These are phyloP conservation scores for Fusarium pseudograminearum DNA, from an alignment of 2,329 filamentous ascomycete genomes.

Conservation along the genomic window DNA sequence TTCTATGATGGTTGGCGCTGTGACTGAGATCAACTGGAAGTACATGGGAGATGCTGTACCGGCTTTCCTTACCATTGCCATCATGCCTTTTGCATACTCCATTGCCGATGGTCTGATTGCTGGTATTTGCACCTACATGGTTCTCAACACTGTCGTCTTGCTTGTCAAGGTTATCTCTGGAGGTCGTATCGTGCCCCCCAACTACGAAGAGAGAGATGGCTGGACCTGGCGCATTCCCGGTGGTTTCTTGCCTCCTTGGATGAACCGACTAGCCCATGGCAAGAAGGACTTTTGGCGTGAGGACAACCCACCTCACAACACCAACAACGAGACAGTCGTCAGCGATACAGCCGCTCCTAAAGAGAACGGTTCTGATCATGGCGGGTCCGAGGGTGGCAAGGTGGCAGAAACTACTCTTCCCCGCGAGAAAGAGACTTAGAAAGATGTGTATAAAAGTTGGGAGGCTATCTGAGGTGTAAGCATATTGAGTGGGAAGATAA, in stretches of 20 bases:
- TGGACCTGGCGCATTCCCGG: slow-evolving; percentile 85
- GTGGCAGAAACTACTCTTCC: slow-evolving; percentile 33
- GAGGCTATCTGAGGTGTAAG: slow-evolving; percentile 22
- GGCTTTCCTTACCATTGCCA: slow-evolving; percentile 83
- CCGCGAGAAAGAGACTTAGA: slow-evolving; percentile 38
- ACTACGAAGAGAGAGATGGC: slow-evolving; percentile 80
- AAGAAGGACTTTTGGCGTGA: slow-evolving; percentile 80
- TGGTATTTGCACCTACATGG: slow-evolving; percentile 80
- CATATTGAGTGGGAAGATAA: slow-evolving; percentile 13
- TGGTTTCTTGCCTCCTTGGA: slow-evolving; percentile 80
- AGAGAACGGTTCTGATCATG: slow-evolving; percentile 43
- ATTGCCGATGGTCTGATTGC: slow-evolving; percentile 89
- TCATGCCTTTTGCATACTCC: slow-evolving; percentile 92
- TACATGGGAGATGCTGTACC: slow-evolving; percentile 88
- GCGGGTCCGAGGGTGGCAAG: slow-evolving; percentile 43
- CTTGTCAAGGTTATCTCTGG: slow-evolving; percentile 73
- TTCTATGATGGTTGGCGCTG: slow-evolving; percentile 84
- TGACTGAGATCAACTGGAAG: slow-evolving; percentile 87
- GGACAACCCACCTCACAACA: slow-evolving; percentile 36
- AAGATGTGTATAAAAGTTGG: neutral
- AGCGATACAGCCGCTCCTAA: slow-evolving; percentile 28
- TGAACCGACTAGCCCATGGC: slow-evolving; percentile 71
- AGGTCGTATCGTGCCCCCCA: slow-evolving; percentile 78
- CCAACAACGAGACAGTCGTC: slow-evolving; percentile 33
- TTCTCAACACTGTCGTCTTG: slow-evolving; percentile 80